These are phyloP conservation scores for Alternaria panax DNA, from an alignment of 2,329 filamentous ascomycete species.

Conservation along the genomic window DNA sequence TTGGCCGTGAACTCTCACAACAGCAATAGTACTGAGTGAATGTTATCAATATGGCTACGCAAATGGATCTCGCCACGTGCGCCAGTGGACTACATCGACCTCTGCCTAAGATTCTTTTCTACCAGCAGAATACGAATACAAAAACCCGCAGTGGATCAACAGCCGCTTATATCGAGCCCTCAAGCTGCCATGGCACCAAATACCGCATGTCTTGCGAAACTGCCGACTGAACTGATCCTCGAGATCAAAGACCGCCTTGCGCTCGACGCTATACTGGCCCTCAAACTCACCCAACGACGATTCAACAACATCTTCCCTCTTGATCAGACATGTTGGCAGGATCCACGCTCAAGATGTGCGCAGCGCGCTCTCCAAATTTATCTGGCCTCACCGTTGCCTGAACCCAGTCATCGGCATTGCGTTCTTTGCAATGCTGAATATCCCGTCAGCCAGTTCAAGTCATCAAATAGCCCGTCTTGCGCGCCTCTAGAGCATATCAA, in stretches of 20 bases:
- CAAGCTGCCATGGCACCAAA: slow-evolving; percentile 13
- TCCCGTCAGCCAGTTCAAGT: slow-evolving; percentile 38
- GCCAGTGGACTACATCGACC: neutral
- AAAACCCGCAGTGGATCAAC: neutral
- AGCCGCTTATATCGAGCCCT: neutral
- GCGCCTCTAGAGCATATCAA: slow-evolving; percentile 4
- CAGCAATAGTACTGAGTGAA: neutral
- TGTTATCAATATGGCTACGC: neutral
- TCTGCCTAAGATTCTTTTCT: neutral
- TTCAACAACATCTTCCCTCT: slow-evolving; percentile 40
- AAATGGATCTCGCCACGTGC: neutral
- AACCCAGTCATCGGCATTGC: slow-evolving; percentile 35
- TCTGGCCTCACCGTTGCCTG: slow-evolving; percentile 20
- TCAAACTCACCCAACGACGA: slow-evolving; percentile 47
- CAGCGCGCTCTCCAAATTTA: slow-evolving; percentile 40
- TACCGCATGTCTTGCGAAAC: slow-evolving; percentile 26
- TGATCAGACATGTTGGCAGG: slow-evolving; percentile 20
- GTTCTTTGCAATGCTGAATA: slow-evolving; percentile 42
- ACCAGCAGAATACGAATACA: neutral
- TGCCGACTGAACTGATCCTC: slow-evolving; percentile 53
- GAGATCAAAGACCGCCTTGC: slow-evolving; percentile 49
- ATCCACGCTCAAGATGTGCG: slow-evolving; percentile 34
- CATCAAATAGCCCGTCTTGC: slow-evolving; percentile 41
- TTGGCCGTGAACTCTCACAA: neutral
- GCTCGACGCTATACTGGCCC: slow-evolving; percentile 46